A percentile compares a stretch with the other conserved stretches of the same genome.
These are phyloP conservation scores for Punica granatum DNA, from an alignment of 345 rosid genomes.

Conservation along the genomic window DNA sequence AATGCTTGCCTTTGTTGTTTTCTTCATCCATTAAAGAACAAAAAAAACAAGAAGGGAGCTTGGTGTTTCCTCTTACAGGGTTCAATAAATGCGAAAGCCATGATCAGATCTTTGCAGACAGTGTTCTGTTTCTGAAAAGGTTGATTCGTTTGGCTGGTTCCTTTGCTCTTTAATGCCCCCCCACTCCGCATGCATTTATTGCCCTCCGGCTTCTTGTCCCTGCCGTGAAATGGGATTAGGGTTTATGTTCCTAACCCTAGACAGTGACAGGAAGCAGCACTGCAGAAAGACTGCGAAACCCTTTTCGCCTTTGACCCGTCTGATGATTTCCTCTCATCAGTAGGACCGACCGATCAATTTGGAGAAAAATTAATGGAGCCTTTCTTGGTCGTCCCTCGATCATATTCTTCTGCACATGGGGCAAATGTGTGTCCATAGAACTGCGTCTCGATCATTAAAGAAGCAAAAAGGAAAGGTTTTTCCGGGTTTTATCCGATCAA, in stretches of 20 bases:
- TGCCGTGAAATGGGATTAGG: neutral
- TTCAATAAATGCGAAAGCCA: slow-evolving; percentile 50
- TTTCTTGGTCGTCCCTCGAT: neutral
- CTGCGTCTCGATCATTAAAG: neutral
- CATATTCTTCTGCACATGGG: neutral
- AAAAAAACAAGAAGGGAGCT: slow-evolving; percentile 7
- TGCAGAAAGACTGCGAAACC: neutral
- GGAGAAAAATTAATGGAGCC: neutral
- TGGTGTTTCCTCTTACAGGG: slow-evolving; percentile 9
- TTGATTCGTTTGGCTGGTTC: neutral
- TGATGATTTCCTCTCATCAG: neutral
- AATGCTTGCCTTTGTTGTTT: neutral
- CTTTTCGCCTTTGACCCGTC: slow-evolving; percentile 1
- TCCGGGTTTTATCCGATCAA: neutral
- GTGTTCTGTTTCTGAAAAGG: neutral
- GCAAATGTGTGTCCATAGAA: neutral
- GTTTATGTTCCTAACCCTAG: slow-evolving; percentile 4
- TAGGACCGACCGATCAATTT: neutral
- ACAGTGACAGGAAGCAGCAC: neutral
- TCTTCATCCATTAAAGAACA: slow-evolving; percentile 8
- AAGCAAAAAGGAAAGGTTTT: neutral
- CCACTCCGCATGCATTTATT: slow-evolving; percentile 3
- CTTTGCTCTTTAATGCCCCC: slow-evolving; percentile 8
- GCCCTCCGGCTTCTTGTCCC: neutral
- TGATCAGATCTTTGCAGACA: slow-evolving; percentile 34